phyloP scores from a whole-genome alignment of 2,329 filamentous ascomycete genomes.

The Aspergillus sp. region DNA sequence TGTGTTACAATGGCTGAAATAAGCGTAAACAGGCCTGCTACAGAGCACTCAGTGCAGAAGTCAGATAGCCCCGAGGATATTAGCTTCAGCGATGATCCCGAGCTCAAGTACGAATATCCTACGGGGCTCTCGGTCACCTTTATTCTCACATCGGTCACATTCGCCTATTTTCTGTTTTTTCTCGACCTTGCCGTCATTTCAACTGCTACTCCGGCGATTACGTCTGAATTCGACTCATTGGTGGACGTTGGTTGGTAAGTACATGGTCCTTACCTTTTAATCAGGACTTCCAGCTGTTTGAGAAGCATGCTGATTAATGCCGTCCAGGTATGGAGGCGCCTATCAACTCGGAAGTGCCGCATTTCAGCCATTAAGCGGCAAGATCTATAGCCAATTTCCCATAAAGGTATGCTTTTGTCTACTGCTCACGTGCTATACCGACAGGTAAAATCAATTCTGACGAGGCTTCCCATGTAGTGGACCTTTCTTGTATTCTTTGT shows the following conservation, averaged over 20 bases:
- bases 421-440: not conserved
- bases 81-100: constrained; percentile 12
- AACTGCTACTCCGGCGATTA: constrained; percentile 24
- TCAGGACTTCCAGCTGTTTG: not conserved
- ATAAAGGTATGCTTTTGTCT: constrained; percentile 18
- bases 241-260: constrained; percentile 20
- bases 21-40: not conserved
- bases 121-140: constrained; percentile 14
- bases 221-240: constrained; percentile 23
- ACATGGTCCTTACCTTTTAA: not conserved
- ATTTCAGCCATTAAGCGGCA: constrained; percentile 26
- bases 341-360: constrained; percentile 25
- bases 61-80: not conserved
- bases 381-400: constrained; percentile 23
- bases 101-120: constrained; percentile 18
- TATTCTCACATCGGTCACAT: constrained; percentile 23
- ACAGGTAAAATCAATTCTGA: not conserved
- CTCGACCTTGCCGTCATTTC: constrained; percentile 18
- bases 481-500: constrained; percentile 26
- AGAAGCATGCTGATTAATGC: not conserved
- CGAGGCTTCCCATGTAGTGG: constrained; percentile 19
- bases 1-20: not conserved
- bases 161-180: constrained; percentile 26
- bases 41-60: constrained; percentile 6
- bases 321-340: constrained; percentile 21